Evolutionary conservation across 345 rosid genomes (phyloP).

Genomic region (Eucalyptus cladocalyx): DNA sequence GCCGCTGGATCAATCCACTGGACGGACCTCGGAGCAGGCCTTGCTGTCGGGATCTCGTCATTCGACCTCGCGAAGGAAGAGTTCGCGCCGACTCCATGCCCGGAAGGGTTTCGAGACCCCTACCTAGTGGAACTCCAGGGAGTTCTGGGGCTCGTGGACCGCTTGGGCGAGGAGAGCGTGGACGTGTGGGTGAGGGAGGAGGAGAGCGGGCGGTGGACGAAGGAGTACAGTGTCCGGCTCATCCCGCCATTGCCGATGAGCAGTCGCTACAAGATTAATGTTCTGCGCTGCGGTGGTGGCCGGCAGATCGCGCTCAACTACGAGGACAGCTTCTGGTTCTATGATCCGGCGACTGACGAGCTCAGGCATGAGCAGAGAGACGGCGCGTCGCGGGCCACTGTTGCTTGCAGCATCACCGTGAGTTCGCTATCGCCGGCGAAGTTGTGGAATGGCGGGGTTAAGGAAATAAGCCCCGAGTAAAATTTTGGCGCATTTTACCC

Average conservation of each 20-base stretch:
- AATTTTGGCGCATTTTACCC: neutral
- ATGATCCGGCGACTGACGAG: neutral
- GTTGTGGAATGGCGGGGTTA: neutral
- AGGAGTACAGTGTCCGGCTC: neutral
- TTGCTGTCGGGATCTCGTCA: neutral
- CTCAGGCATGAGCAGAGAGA: neutral
- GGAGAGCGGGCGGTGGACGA: neutral
- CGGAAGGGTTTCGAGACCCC: neutral
- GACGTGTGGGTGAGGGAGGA: neutral
- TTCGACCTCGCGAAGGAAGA: neutral
- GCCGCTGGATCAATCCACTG: neutral
- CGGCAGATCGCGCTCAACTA: neutral
- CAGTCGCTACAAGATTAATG: neutral
- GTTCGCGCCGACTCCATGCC: neutral
- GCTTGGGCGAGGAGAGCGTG: neutral
- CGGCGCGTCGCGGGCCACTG: neutral
- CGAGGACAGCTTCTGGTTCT: neutral
- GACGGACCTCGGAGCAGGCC: neutral
- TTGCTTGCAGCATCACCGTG: neutral
- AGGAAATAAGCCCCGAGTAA: neutral
- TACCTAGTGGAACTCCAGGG: neutral
- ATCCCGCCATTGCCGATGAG: neutral
- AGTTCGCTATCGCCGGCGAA: neutral
- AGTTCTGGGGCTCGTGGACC: neutral
- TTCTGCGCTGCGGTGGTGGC: neutral